Evolutionary conservation across 1,139 yeast species (phyloP).

Genomic region (Yamadazyma atmosphaerica): DNA sequence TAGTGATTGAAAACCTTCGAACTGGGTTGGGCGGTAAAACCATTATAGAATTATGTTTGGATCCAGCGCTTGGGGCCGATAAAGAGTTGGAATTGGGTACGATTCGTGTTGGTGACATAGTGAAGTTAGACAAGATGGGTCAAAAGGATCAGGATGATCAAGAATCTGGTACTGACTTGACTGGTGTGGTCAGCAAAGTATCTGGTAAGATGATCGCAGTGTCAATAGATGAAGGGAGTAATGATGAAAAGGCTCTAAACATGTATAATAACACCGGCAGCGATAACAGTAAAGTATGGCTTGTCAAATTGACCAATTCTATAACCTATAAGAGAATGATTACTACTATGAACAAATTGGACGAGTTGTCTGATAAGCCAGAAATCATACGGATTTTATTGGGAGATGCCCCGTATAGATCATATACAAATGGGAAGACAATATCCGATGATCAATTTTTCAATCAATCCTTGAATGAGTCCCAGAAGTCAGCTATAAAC

Average conservation of each 20-base stretch:
- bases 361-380: slow-evolving; percentile 41
- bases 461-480: slow-evolving; percentile 58
- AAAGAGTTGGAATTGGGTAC: slow-evolving; percentile 55
- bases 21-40: slow-evolving; percentile 84
- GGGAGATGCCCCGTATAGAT: slow-evolving; percentile 37
- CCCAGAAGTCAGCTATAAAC: slow-evolving; percentile 55
- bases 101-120: slow-evolving; percentile 78
- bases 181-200: slow-evolving; percentile 62
- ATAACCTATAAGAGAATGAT: slow-evolving; percentile 79
- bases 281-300: slow-evolving; percentile 50
- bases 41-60: slow-evolving; percentile 64
- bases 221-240: slow-evolving; percentile 57
- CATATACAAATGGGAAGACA: slow-evolving; percentile 14
- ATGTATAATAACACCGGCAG: slow-evolving; percentile 45
- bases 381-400: slow-evolving; percentile 45
- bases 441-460: slow-evolving; percentile 29
- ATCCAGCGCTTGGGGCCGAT: slow-evolving; percentile 48
- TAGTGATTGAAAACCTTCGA: slow-evolving; percentile 57
- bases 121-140: slow-evolving; percentile 45
- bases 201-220: slow-evolving; percentile 49
- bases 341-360: slow-evolving; percentile 69
- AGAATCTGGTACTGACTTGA: slow-evolving; percentile 26
- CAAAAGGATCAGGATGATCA: slow-evolving; percentile 15
- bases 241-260: slow-evolving; percentile 44
- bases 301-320: slow-evolving; percentile 67